Evolutionary conservation across 768 basidiomycete species (phyloP), one percentile per base, ranked within the genome.

Genomic region (Phlegmacium glaucopus): DNA sequence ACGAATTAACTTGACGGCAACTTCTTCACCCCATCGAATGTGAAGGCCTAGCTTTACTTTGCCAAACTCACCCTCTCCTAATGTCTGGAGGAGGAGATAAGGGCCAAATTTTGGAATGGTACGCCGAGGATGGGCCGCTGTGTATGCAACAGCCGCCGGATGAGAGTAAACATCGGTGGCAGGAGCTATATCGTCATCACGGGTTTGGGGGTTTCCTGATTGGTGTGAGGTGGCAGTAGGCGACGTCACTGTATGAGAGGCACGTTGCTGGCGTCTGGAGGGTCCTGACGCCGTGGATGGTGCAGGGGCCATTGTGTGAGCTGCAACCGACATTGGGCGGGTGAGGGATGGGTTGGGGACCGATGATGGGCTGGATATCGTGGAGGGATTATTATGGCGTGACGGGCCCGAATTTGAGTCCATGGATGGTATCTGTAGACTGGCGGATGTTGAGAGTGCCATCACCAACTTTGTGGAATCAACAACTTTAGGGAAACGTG

Each of bases 21-120:
- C 94, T 63, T 97, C 95, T 66, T 96, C 94, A 26, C 92, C 94
- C 84, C 89, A 96, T 55, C 89, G 83, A 55, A 75, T 77, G 59
- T 98, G 95, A 44, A 98, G 75, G 5, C 95, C 95, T n/a, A 98
- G 82, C 65, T 97, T 98, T 71, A 98, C 94, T 66, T 98, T 98
- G 39, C 94, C 94, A 61, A 97, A 97, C 72, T 98, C 95, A 56
- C 95, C 95, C 69, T 99, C 95, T 38, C 96, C 96, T 15, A 99
- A 77, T 0, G 96, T 98, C 66, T 98, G 94, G 13, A 99, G 74
- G 32, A 98, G 78, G 9, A 98, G 75, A 66, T 99, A 99, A 0
- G 94, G 93, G 0, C 96, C 96, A 56, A 99, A 98, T 67, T 86
- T 88, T 45, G 91, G 91, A 35, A 93, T 92, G 18, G 83, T 82